phyloP scores from a whole-genome alignment of 2,329 filamentous ascomycete species.

The Neophaeococcomyces aloes region DNA sequence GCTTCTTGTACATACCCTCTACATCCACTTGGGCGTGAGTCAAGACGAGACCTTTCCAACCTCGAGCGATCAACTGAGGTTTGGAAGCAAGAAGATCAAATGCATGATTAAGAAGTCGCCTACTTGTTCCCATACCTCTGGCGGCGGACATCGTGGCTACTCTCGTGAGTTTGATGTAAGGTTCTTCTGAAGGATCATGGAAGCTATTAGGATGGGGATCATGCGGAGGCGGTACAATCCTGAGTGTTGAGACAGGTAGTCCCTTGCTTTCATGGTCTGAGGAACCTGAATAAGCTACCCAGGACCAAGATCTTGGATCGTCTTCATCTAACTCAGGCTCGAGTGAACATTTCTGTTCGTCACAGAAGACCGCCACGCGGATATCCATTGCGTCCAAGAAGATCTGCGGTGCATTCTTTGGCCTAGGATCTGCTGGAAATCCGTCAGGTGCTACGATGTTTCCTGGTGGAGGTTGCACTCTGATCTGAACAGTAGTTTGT shows the following conservation, averaged over 20 bases:
- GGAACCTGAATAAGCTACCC: conserved; percentile 68
- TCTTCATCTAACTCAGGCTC: conserved; percentile 72
- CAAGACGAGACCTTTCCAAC: conserved; percentile 65
- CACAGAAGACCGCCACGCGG: conserved; percentile 47
- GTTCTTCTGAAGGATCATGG: conserved; percentile 39
- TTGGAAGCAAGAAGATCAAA: conserved; percentile 58
- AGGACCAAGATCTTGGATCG: conserved; percentile 70
- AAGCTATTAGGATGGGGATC: conserved; percentile 41
- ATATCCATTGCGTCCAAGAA: conserved; percentile 53
- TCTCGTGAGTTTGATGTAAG: conserved; percentile 73
- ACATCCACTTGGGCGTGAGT: conserved; percentile 66
- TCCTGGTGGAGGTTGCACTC: conserved; percentile 14
- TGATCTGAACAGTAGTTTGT: not conserved
- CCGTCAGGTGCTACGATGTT: conserved; percentile 16
- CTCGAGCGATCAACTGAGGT: conserved; percentile 34
- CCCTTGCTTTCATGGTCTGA: conserved; percentile 29
- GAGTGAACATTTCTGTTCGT: conserved; percentile 46
- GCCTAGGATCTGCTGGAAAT: conserved; percentile 17
- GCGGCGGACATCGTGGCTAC: conserved; percentile 59
- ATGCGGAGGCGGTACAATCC: conserved; percentile 74
- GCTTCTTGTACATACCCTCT: conserved; percentile 54
- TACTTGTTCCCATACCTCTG: conserved; percentile 55
- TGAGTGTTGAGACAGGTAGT: conserved; percentile 61
- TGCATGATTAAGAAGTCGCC: conserved; percentile 55
- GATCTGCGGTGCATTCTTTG: conserved; percentile 30